A percentile compares a stretch with the other conserved stretches of the same genome.
phyloP scores from a whole-genome alignment of 2,329 filamentous ascomycete species.

The Chaetomium strumarium region DNA sequence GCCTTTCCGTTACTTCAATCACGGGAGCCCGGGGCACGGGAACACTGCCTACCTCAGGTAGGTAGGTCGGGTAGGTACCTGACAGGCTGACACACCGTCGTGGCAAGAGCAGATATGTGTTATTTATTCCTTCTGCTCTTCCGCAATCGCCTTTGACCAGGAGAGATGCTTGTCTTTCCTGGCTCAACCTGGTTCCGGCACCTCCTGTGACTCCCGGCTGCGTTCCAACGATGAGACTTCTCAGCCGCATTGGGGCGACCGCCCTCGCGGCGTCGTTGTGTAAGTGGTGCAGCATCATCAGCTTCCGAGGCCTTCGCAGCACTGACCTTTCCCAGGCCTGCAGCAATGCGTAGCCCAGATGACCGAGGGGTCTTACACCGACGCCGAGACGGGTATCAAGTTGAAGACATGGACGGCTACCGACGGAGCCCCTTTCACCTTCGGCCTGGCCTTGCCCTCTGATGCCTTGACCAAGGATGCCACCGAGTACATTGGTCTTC shows the following conservation, averaged over 20 bases:
- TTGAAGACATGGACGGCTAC: slow-evolving; percentile 23
- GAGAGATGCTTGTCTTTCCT: slow-evolving; percentile 18
- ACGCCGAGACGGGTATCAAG: slow-evolving; percentile 21
- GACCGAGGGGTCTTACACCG: slow-evolving; percentile 20
- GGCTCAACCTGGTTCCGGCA: slow-evolving; percentile 15
- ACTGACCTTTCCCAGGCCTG: slow-evolving; percentile 15
- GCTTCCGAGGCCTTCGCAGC: background rate
- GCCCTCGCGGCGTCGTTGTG: slow-evolving; percentile 24
- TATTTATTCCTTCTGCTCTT: slow-evolving; percentile 17
- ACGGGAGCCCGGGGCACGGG: slow-evolving; percentile 21
- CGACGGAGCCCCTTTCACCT: slow-evolving; percentile 26
- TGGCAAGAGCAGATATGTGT: background rate
- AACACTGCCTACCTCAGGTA: background rate
- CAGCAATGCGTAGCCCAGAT: slow-evolving; percentile 21
- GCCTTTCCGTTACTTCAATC: slow-evolving; percentile 21
- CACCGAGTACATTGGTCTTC: slow-evolving; percentile 54
- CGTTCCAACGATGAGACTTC: slow-evolving; percentile 23
- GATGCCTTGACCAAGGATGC: slow-evolving; percentile 42
- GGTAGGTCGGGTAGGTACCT: no score
- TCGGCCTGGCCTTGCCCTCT: slow-evolving; percentile 49
- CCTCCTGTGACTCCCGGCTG: slow-evolving; percentile 14
- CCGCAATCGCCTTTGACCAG: background rate
- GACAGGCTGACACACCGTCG: background rate
- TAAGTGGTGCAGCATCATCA: slow-evolving; percentile 11
- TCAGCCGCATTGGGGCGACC: slow-evolving; percentile 20